These are phyloP conservation scores for Blastocystis hominis DNA, from an alignment of 352 stramenopile genomes.

Conservation along the genomic window DNA sequence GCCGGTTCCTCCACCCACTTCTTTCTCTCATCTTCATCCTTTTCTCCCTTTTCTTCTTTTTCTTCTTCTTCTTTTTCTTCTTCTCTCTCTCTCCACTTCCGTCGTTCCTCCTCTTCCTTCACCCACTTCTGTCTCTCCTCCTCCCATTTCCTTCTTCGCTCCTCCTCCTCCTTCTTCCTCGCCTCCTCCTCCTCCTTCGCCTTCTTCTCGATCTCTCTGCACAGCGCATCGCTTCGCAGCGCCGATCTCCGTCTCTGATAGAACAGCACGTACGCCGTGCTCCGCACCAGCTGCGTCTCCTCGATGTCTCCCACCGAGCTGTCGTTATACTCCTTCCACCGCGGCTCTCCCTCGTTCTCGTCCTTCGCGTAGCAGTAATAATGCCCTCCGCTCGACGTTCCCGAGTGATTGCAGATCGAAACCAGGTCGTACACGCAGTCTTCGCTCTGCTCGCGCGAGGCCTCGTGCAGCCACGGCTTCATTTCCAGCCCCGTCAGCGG, in stretches of 20 bases:
- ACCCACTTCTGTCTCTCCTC: not conserved
- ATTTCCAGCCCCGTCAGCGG: constrained; percentile 10
- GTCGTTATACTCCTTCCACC: constrained; percentile 48
- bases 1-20: no score
- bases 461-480: not conserved
- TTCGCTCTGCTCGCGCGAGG: not conserved
- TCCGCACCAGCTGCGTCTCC: not conserved
- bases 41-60: not conserved
- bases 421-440: constrained; percentile 28
- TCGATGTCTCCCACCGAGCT: not conserved
- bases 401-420: constrained; percentile 28
- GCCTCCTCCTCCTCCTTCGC: not conserved
- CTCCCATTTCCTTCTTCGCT: not conserved
- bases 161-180: not conserved
- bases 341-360: not conserved
- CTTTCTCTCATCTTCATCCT: not conserved
- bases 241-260: not conserved
- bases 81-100: not conserved
- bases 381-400: not conserved
- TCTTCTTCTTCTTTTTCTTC: not conserved
- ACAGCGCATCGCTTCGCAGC: not conserved
- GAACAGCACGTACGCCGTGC: constrained; percentile 39
- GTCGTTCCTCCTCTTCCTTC: not conserved
- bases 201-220: not conserved
- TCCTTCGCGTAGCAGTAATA: constrained; percentile 54